Evolutionary conservation across 2,329 filamentous ascomycete species (phyloP).

Genomic region (Sarocladium kiliense): DNA sequence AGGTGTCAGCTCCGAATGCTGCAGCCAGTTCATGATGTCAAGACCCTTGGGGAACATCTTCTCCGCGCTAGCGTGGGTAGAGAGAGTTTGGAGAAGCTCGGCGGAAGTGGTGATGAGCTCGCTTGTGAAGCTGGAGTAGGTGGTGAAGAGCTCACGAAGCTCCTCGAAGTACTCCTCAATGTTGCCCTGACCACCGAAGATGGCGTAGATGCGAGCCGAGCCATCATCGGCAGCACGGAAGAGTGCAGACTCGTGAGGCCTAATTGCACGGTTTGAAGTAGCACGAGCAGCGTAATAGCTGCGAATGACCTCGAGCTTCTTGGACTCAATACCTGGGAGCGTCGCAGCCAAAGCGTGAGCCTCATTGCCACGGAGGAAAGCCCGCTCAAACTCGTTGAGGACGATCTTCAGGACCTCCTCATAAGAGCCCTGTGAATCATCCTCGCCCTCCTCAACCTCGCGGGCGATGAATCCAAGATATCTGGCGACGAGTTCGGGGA

Average conservation of each 20-base stretch:
- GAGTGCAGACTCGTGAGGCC: conserved; percentile 88
- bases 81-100: conserved; percentile 79
- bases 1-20: conserved; percentile 81
- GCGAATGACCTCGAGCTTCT: conserved; percentile 85
- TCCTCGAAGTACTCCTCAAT: conserved; percentile 99
- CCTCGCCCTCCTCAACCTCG: conserved; percentile 89
- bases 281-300: conserved; percentile 89
- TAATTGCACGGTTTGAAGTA: conserved; percentile 79
- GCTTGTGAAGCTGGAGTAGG: conserved; percentile 85
- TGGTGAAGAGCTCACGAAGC: conserved; percentile 82
- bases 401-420: conserved; percentile 89
- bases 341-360: conserved; percentile 84
- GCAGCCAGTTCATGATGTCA: conserved; percentile 90
- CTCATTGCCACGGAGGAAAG: conserved; percentile 91
- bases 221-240: conserved; percentile 82
- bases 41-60: conserved; percentile 98
- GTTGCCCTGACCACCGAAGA: conserved; percentile 96
- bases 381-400: conserved; percentile 93
- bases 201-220: conserved; percentile 80
- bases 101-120: conserved; percentile 78
- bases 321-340: conserved; percentile 83
- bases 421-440: conserved; percentile 81
- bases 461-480: conserved; percentile 87
- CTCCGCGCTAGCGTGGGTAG: conserved; percentile 77
- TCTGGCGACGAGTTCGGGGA: conserved; percentile 84